A percentile compares a stretch with the other conserved stretches of the same genome.
Evolutionary conservation across 2,329 filamentous ascomycete species (phyloP).

Genomic region (Acrocalymma vagum): DNA sequence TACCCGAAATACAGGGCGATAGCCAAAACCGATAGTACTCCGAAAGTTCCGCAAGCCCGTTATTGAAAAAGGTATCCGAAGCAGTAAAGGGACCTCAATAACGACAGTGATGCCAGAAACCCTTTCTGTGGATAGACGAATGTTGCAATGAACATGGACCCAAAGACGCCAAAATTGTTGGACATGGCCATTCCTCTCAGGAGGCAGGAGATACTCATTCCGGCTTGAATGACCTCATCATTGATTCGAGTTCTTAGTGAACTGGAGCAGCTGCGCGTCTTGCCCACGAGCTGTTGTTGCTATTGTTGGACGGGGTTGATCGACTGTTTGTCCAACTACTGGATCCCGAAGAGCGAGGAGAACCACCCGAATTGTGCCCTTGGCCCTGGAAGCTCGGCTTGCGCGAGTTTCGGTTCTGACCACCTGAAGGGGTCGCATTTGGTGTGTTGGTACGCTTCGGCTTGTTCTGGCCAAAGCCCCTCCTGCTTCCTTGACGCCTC

Average conservation of each 20-base stretch:
- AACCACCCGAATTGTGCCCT: conserved; percentile 30
- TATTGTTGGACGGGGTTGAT: conserved; percentile 22
- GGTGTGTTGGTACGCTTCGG: conserved; percentile 33
- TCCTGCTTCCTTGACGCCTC: conserved; percentile 28
- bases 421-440: conserved; percentile 22
- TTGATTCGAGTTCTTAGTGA: conserved; percentile 19
- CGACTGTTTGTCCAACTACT: conserved; percentile 39
- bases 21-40: conserved; percentile 16
- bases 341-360: conserved; percentile 32
- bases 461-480: conserved; percentile 27
- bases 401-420: conserved; percentile 35
- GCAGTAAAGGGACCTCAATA: conserved; percentile 5
- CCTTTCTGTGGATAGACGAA: conserved; percentile 16
- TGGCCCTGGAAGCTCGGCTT: conserved; percentile 42
- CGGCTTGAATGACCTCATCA: neutral
- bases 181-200: neutral
- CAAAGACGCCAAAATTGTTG: conserved; percentile 1
- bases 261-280: conserved; percentile 34
- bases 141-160: conserved; percentile 4
- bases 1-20: conserved; percentile 21
- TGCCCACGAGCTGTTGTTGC: conserved; percentile 30
- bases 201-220: neutral
- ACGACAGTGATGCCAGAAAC: conserved; percentile 12
- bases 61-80: conserved; percentile 9
- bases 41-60: too few species aligned